phyloP scores from a whole-genome alignment of 1,139 yeast genomes.

The Suhomyces maxii region DNA sequence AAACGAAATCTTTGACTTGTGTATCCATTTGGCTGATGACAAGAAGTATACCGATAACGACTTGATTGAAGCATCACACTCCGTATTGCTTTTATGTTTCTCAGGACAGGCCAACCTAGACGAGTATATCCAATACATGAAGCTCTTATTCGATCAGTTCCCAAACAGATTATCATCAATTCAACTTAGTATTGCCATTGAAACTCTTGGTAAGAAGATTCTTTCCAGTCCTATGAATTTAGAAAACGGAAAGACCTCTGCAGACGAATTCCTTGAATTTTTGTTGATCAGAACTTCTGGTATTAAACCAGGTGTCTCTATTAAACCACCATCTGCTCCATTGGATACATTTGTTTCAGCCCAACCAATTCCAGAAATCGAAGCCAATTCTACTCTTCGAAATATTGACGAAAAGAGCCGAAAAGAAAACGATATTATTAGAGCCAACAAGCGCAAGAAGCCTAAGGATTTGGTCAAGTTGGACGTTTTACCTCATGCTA shows the following conservation, averaged over 20 bases:
- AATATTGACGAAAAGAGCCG: conserved; percentile 25
- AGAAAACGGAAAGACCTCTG: conserved; percentile 17
- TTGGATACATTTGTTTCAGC: conserved; percentile 32
- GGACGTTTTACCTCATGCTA: conserved; percentile 22
- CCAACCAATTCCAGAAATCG: conserved; percentile 40
- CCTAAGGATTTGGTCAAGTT: conserved; percentile 31
- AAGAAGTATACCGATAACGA: conserved; percentile 30
- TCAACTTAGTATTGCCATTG: conserved; percentile 61
- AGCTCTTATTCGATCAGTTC: conserved; percentile 47
- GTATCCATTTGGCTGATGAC: conserved; percentile 42
- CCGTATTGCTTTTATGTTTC: conserved; percentile 57
- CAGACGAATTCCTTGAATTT: conserved; percentile 42
- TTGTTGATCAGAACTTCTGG: conserved; percentile 40
- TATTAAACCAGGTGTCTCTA: conserved; percentile 30
- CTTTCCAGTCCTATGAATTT: conserved; percentile 41
- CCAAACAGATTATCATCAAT: conserved; percentile 55
- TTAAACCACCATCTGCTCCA: conserved; percentile 15
- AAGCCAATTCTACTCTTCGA: conserved; percentile 38
- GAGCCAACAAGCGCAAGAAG: conserved; percentile 33
- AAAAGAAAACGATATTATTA: conserved; percentile 26
- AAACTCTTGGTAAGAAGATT: conserved; percentile 54
- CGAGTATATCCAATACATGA: conserved; percentile 36
- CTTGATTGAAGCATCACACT: conserved; percentile 65
- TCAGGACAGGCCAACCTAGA: conserved; percentile 27
- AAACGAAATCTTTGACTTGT: conserved; percentile 41